These are phyloP conservation scores for Podospora tetraspora DNA, from an alignment of 495 filamentous ascomycete species.

Conservation along the genomic window DNA sequence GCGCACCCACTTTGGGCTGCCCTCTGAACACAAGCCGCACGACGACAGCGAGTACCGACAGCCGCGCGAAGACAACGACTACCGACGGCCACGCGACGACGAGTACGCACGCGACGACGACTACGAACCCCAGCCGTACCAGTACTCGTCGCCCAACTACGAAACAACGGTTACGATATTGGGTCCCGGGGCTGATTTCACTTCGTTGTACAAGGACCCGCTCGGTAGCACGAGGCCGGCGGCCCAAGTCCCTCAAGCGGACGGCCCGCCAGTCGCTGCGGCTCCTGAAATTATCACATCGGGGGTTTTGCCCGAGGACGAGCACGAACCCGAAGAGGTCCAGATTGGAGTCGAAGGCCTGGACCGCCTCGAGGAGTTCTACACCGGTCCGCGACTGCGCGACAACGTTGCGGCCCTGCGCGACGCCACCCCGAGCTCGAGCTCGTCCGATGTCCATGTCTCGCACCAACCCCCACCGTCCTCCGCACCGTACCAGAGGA, in stretches of 20 bases:
- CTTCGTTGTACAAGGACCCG: conserved; percentile 29
- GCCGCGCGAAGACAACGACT: conserved; percentile 8
- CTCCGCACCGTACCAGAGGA: conserved; percentile 23
- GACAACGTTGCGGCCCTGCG: conserved; percentile 31
- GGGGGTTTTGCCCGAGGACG: conserved; percentile 4
- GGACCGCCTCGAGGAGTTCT: conserved; percentile 34
- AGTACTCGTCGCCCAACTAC: conserved; percentile 29
- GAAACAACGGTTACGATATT: conserved; percentile 44
- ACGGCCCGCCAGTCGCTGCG: conserved; percentile 18
- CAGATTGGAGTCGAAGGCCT: conserved; percentile 16
- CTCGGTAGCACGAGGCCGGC: conserved; percentile 21
- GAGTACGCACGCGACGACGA: conserved; percentile 25
- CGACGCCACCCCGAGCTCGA: conserved; percentile 29
- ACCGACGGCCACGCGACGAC: conserved; percentile 12
- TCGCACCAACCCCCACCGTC: conserved; percentile 25
- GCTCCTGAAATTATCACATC: conserved; percentile 12
- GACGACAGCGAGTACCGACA: conserved; percentile 10
- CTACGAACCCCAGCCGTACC: conserved; percentile 37
- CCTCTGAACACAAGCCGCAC: background rate
- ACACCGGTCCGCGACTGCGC: conserved; percentile 28
- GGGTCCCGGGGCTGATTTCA: conserved; percentile 38
- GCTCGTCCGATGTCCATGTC: conserved; percentile 27
- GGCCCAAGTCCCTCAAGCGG: conserved; percentile 20
- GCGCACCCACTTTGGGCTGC: conserved; percentile 20
- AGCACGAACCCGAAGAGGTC: conserved; percentile 10